Conservation (phyloP, 208 protist genomes). For the Wallacemonas sp. region DNA sequence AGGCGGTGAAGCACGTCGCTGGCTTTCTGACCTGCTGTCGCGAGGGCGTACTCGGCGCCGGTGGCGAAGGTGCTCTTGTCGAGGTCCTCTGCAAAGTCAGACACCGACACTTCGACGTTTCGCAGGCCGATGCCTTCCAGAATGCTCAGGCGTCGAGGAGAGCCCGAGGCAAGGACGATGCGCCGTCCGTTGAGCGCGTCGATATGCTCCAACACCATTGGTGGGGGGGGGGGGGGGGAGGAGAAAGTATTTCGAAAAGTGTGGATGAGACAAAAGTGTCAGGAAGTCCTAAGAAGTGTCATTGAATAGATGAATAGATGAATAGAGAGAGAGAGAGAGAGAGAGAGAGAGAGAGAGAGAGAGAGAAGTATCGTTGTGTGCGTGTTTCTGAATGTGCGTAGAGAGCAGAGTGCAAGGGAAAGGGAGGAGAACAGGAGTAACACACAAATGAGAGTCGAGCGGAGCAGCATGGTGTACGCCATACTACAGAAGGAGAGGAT, state of each 20-base stretch:
- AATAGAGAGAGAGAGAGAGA: no score
- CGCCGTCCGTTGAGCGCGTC: slow-evolving; percentile 26
- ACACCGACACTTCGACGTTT: slow-evolving; percentile 27
- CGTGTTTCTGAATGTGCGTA: neutral
- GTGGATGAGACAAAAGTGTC: no score
- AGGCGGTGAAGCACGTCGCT: slow-evolving; percentile 18
- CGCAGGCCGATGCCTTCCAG: slow-evolving; percentile 29
- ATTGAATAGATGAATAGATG: no score
- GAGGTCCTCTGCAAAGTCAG: slow-evolving; percentile 39
- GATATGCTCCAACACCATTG: slow-evolving; percentile 39
- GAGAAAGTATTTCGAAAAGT: no score
- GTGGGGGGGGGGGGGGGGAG: neutral
- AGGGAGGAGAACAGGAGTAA: neutral
- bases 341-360: no score
- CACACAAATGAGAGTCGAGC: neutral
- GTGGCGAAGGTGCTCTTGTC: slow-evolving; percentile 25
- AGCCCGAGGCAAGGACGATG: slow-evolving; percentile 44
- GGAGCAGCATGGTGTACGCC: no score
- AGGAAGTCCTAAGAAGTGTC: no score
- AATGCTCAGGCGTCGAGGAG: slow-evolving; percentile 35
- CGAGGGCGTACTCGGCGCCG: slow-evolving; percentile 36
- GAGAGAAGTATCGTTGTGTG: neutral
- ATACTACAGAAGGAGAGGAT: no score
- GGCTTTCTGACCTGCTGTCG: slow-evolving; percentile 37
- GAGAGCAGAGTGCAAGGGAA: neutral